Conservation (phyloP, 495 filamentous ascomycete genomes). For the Tirmania nivea region DNA sequence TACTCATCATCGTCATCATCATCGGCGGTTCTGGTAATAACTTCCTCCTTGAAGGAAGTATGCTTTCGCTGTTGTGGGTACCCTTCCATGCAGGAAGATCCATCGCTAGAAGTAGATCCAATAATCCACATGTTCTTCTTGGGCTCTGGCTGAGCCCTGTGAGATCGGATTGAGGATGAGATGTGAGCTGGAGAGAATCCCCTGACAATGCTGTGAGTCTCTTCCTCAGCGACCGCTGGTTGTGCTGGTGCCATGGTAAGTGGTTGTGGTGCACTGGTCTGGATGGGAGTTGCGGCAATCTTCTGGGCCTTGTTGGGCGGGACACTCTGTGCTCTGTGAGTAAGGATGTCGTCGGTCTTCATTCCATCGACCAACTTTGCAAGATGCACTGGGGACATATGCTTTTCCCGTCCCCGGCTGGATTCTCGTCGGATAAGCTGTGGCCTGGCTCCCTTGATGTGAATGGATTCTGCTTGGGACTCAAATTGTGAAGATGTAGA, state of each 20-base stretch:
- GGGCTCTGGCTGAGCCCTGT: constrained; percentile 20
- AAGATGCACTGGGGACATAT: constrained; percentile 47
- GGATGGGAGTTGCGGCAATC: constrained; percentile 15
- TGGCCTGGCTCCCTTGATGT: constrained; percentile 9
- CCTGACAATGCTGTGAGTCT: constrained; percentile 53
- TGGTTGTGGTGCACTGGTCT: constrained; percentile 9
- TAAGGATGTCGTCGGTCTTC: not conserved
- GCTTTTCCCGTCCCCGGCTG: constrained; percentile 40
- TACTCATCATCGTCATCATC: constrained; percentile 48
- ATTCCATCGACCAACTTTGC: constrained; percentile 19
- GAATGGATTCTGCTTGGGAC: constrained; percentile 11
- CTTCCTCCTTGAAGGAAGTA: constrained; percentile 64
- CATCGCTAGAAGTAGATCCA: constrained; percentile 29
- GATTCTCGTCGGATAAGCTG: constrained; percentile 15
- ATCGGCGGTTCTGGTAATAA: constrained; percentile 40
- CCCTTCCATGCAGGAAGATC: constrained; percentile 8
- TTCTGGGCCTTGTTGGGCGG: constrained; percentile 20
- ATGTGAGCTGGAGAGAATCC: constrained; percentile 69
- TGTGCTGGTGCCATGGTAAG: not conserved
- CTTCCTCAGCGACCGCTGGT: constrained; percentile 13
- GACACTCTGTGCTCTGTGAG: constrained; percentile 16
- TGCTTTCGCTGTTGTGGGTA: constrained; percentile 39
- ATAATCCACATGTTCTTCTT: constrained; percentile 35
- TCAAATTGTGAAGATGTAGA: not conserved
- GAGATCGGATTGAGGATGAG: constrained; percentile 45